phyloP scores from a whole-genome alignment of 2,329 filamentous ascomycete genomes.

The Pseudopyricularia javanii region DNA sequence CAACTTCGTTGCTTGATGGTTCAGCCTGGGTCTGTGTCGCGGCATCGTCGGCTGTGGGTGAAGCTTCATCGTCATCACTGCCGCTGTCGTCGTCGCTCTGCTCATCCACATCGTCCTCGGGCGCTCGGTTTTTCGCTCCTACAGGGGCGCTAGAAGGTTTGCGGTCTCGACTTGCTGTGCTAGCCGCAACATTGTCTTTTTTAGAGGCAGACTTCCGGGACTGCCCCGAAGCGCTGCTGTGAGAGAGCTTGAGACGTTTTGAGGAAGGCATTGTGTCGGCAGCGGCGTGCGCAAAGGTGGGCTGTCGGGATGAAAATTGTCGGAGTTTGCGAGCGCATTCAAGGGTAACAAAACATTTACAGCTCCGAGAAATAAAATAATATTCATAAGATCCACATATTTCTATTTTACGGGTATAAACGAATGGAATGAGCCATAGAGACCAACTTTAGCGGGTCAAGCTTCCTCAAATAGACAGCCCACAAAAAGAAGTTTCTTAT shows the following conservation, averaged over 20 bases:
- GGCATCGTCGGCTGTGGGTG: neutral
- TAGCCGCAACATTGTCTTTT: neutral
- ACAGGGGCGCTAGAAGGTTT: neutral
- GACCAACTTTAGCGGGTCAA: neutral
- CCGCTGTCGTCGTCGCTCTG: neutral
- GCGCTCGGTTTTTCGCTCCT: neutral
- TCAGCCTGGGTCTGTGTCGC: neutral
- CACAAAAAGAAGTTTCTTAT: constrained; percentile 3
- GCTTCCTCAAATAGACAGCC: neutral
- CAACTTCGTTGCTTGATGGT: neutral
- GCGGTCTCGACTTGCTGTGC: neutral
- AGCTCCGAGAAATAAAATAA: neutral
- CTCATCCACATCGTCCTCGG: neutral
- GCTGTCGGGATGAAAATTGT: neutral
- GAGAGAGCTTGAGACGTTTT: constrained; percentile 1
- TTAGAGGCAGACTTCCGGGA: neutral
- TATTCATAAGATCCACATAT: neutral
- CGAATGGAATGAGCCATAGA: neutral
- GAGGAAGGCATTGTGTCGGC: neutral
- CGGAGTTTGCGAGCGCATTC: neutral
- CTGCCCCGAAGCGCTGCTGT: neutral
- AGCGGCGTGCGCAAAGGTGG: neutral
- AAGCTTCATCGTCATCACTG: neutral
- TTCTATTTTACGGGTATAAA: neutral
- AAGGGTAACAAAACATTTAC: neutral